Evolutionary conservation across 257 asterid species (phyloP).

Genomic region (Salvia miltiorrhiza): DNA sequence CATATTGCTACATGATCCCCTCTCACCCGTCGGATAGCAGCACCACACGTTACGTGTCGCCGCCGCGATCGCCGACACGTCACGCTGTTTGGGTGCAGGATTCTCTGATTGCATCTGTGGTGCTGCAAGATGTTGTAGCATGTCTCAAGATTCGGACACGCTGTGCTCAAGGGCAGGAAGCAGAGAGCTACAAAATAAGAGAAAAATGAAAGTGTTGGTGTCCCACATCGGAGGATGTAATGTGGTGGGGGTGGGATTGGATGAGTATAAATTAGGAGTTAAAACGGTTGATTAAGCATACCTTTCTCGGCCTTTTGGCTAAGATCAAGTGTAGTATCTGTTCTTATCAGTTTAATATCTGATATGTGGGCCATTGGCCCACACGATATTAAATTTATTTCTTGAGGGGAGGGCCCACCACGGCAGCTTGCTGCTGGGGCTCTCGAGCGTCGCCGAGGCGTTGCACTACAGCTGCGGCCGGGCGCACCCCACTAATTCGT

Average conservation of each 20-base stretch:
- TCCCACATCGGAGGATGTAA: not conserved
- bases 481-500: too few relatives aligned
- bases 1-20: not conserved
- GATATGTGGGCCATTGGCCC: slow-evolving; percentile 47
- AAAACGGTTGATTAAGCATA: too few relatives aligned
- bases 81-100: not conserved
- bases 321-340: slow-evolving; percentile 84
- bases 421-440: not conserved
- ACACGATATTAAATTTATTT: slow-evolving; percentile 50
- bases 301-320: slow-evolving; percentile 96
- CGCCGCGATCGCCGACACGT: not conserved
- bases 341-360: slow-evolving; percentile 79
- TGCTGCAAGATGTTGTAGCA: not conserved
- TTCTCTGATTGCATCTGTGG: not conserved
- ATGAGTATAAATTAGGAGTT: too few relatives aligned
- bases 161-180: not conserved
- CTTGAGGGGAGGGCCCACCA: slow-evolving; percentile 28
- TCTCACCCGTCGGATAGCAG: too few relatives aligned
- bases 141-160: not conserved
- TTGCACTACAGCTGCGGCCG: too few relatives aligned
- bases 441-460: not conserved
- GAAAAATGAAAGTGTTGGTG: too few relatives aligned
- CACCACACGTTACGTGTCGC: not conserved
- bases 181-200: too few relatives aligned
- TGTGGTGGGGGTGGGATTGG: not conserved